phyloP scores from a whole-genome alignment of 1,284 basidiomycete species.

The Meripilus lineatus region DNA sequence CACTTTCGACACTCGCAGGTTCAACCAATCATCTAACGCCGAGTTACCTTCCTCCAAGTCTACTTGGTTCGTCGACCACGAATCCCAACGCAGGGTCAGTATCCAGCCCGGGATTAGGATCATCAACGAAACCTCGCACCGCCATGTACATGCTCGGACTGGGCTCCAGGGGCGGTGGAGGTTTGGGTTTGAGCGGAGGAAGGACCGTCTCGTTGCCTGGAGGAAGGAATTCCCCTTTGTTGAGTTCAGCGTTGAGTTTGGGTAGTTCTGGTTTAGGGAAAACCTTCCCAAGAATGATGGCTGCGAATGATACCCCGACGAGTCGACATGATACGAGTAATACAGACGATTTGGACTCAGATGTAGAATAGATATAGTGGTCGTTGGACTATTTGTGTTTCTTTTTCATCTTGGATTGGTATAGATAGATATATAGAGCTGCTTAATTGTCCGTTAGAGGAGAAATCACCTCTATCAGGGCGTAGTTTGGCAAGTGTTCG shows the following conservation, averaged over 20 bases:
- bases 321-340: constrained; percentile 6
- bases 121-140: no score
- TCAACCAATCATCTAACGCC: constrained; percentile 19
- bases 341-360: constrained; percentile 16
- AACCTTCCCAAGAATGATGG: no score
- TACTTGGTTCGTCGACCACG: no score
- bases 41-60: constrained; percentile 45
- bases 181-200: constrained; percentile 13
- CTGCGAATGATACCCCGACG: constrained; percentile 1
- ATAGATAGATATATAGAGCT: no score
- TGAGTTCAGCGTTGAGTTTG: constrained; percentile 8
- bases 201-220: neutral
- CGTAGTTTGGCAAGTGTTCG: no score
- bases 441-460: no score
- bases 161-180: constrained; percentile 31
- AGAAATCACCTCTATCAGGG: no score
- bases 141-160: constrained; percentile 61
- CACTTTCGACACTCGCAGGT: neutral
- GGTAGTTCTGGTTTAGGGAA: neutral
- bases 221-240: neutral
- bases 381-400: no score
- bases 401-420: no score
- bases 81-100: no score
- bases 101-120: no score
- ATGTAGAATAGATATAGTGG: constrained; percentile 25